Evolutionary conservation across 148 eudicot species (phyloP), one percentile per base, ranked within the genome.

Genomic region (Rhododendron henanense): DNA sequence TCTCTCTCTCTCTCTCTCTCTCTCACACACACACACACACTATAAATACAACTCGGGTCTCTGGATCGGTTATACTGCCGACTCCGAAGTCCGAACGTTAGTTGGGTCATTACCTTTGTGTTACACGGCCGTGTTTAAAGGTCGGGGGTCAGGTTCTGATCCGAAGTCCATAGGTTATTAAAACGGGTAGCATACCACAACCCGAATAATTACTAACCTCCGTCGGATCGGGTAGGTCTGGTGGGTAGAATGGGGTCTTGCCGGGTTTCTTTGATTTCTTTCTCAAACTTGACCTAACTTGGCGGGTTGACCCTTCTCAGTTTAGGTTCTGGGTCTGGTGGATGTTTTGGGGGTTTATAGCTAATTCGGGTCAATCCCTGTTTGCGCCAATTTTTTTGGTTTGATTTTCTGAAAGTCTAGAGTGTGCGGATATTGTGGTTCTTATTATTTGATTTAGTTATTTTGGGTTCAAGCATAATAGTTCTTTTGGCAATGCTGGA

Each of bases 21-120:
- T n/a, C n/a, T n/a, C n/a, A 28, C 31, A 28, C 31, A 28, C 31
- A 47, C 57, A 3, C 57, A 13, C 57, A 53, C 57, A 53, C 41
- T 55, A 5, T 10, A 53, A 9, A 81, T 35, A 11, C 35, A 41
- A 25, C 69, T 82, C 74, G 39, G n/a, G 25, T 63, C 7, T 50
- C 21, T 11, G 35, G 25, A 61, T 39, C 18, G 75, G 84, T 82
- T 82, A n/a, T 6, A 41, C 28, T 3, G 1, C 28, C 45, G 75
- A 57, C 21, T 81, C 84, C 84, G 84, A 81, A 37, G 44, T 61
- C 84, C 76, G 84, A 61, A n/a, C 41, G 51, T 23, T 39, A 61
- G 18, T 61, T 19, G 50, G 50, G 19, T 82, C 84, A 23, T 13
- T 41, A 25, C 55, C 13, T 57, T 9, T 2, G 73, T 21, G 83